Evolutionary conservation across 345 rosid genomes (phyloP), one percentile per base, ranked within the genome.

Genomic region (Corymbia maculata): DNA sequence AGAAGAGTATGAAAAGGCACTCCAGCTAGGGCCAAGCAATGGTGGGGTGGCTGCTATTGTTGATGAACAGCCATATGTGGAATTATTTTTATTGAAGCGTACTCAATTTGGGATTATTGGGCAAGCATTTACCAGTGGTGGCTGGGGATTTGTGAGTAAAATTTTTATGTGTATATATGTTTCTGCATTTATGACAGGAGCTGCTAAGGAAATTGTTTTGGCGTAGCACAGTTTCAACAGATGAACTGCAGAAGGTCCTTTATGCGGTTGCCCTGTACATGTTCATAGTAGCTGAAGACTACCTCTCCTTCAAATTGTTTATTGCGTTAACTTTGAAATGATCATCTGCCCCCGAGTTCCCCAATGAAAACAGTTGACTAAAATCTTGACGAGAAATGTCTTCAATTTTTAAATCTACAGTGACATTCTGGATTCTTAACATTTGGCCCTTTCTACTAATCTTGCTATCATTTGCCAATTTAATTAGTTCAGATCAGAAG

Each of bases 131-230:
- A 96, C 96, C 88, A 94, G 87, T 87, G 93, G 93, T 61, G 99
- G 99, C 87, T 97, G 99, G 99, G 99, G 99, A 91, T 97, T 97
- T 52, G 99, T 97, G 94, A 95, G 99, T 94, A 86, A 85, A 13
- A 75, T 52, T 87, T 36, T 68, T 80, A 59, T 32, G 5, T 14
- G 7, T 36, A 59, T 79, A 85, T 51, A 68, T 68, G 28, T 85
- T 79, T 61, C 24, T 26, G 88, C 30, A 32, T n/a, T 42, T 45
- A 57, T 55, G 30, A 42, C 45, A 19, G 49, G 82, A 75, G 19
- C 82, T 75, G 82, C 82, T 75, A 36, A 42, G 82, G 82, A 75
- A 75, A 75, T 75, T 22, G 49, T 36, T 75, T 36, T 49, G 82
- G 49, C 82, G 19, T 19, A 9, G 49, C 14, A 22, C 82, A 75